Conservation (phyloP, 768 basidiomycete species). For the Guyanaporus albipodus region DNA sequence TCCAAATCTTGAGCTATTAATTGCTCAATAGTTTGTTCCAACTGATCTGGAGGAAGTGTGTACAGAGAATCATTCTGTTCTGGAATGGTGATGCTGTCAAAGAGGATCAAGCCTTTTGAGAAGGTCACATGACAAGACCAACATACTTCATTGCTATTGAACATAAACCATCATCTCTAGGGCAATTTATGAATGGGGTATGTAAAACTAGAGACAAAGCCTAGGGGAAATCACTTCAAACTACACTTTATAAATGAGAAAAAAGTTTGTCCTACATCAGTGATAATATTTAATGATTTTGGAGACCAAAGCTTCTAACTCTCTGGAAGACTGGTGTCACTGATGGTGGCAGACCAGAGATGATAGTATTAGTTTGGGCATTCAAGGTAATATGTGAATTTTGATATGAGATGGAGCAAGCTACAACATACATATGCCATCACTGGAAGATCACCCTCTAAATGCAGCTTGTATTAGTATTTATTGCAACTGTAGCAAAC, state of each 20-base stretch:
- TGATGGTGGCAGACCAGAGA: neutral
- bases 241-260: neutral
- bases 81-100: too few relatives aligned
- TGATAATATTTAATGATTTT: neutral
- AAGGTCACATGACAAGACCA: neutral
- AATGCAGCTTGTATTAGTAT: neutral
- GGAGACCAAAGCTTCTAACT: constrained; percentile 9
- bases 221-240: neutral
- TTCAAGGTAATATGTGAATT: neutral
- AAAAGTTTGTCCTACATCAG: neutral
- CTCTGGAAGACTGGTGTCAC: neutral
- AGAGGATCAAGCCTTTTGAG: too few relatives aligned
- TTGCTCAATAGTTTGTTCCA: too few relatives aligned
- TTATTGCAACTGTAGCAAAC: neutral
- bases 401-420: constrained; percentile 3
- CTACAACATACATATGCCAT: constrained; percentile 3
- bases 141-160: neutral
- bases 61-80: too few relatives aligned
- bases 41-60: too few relatives aligned
- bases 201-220: neutral
- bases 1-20: too few relatives aligned
- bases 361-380: neutral
- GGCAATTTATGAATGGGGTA: neutral
- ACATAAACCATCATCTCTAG: neutral
- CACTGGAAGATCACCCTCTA: neutral